phyloP scores from a whole-genome alignment of 2,329 filamentous ascomycete genomes.

The Calonectria fujianensis region DNA sequence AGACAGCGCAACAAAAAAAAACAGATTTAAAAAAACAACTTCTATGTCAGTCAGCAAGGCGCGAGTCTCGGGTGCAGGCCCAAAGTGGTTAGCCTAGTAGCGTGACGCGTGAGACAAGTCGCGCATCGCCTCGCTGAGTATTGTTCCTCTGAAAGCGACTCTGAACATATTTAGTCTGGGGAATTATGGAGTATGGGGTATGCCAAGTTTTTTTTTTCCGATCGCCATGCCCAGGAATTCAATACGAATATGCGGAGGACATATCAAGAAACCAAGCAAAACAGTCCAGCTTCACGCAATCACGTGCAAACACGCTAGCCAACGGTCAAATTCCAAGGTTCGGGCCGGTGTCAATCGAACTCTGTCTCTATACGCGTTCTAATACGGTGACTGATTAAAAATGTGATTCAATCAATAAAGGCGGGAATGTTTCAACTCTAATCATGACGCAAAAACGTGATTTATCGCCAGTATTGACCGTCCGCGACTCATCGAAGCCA shows the following conservation, averaged over 20 bases:
- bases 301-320: neutral
- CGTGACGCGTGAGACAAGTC: neutral
- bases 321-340: neutral
- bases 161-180: too few relatives aligned
- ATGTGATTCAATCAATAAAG: neutral
- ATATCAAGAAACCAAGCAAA: neutral
- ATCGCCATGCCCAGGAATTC: too few relatives aligned
- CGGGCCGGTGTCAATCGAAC: neutral
- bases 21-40: too few relatives aligned
- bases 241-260: neutral
- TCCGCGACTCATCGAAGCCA: neutral
- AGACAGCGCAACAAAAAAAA: neutral
- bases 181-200: neutral
- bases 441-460: neutral
- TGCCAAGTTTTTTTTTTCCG: neutral
- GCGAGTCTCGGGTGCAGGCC: too few relatives aligned
- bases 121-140: neutral
- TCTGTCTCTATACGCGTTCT: neutral
- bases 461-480: neutral
- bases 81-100: neutral
- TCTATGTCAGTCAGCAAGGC: neutral
- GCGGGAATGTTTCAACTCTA: neutral
- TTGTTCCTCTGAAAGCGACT: neutral
- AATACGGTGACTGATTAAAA: neutral
- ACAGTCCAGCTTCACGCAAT: neutral